phyloP scores from a whole-genome alignment of 495 filamentous ascomycete species.

The Daldinia decipiens region DNA sequence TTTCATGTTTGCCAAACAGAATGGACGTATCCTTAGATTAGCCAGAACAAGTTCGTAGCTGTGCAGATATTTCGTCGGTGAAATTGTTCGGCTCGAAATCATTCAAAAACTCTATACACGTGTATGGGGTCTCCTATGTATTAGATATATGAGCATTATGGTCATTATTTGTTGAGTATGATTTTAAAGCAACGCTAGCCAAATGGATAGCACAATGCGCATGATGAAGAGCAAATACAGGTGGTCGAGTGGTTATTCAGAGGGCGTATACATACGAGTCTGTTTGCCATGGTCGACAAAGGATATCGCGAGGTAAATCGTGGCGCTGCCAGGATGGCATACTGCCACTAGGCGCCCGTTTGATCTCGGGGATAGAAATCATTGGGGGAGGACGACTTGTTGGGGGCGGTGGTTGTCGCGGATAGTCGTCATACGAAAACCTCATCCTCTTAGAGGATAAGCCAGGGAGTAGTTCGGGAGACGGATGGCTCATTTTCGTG shows the following conservation, averaged over 20 bases:
- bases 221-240: slow-evolving; percentile 16
- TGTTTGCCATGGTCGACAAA: slow-evolving; percentile 67
- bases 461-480: slow-evolving; percentile 42
- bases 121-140: slow-evolving; percentile 74
- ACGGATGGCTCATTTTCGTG: slow-evolving; percentile 49
- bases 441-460: slow-evolving; percentile 55
- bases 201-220: background rate
- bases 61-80: background rate
- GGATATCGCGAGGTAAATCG: slow-evolving; percentile 59
- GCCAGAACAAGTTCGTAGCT: background rate
- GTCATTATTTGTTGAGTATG: slow-evolving; percentile 52
- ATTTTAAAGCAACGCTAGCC: slow-evolving; percentile 36
- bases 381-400: slow-evolving; percentile 44
- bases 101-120: slow-evolving; percentile 71
- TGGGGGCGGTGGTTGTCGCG: slow-evolving; percentile 47
- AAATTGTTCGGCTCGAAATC: background rate
- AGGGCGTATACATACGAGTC: slow-evolving; percentile 70
- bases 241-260: slow-evolving; percentile 42
- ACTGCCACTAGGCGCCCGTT: slow-evolving; percentile 32
- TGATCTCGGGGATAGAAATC: slow-evolving; percentile 50
- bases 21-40: background rate
- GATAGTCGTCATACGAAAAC: slow-evolving; percentile 55
- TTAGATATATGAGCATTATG: slow-evolving; percentile 24
- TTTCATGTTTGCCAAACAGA: background rate
- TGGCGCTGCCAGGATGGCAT: slow-evolving; percentile 53